Evolutionary conservation across 495 filamentous ascomycete species (phyloP), one percentile per base, ranked within the genome.

Genomic region (Podospora didyma): DNA sequence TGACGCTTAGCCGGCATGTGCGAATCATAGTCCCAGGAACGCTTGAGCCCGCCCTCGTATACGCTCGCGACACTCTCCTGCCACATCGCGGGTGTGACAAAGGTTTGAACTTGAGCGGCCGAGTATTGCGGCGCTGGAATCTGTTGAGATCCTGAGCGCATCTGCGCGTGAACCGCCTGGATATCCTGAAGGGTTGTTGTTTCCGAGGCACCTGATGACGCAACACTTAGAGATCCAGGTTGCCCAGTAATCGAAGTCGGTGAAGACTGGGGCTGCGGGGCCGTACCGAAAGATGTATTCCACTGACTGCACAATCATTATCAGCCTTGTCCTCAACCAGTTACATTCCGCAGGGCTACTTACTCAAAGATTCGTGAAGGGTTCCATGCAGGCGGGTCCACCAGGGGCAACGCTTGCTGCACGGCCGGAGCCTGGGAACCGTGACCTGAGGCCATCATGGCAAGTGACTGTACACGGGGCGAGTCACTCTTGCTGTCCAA

Each of bases 41-140:
- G 77, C 70, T 95, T 96, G 28, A 89, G 66, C 3, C 86, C 85
- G 51, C 85, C 85, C 46, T 92, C 89, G 72, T 88, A 96, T 1
- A 93, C 89, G 64, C 85, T 90, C 14, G 95, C 92, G 61, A 98
- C 92, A 45, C 86, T 90, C 63, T 96, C 89, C 70, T 96, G 92
- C 94, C 94, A 98, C 83, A 96, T 96, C 57, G 87, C 87, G 11
- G 94, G 90, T 12, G 90, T 96, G 54, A 98, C 89, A 60, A 95
- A 86, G 16, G 85, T 79, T 59, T 76, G 73, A 19, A 75, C 69
- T 7, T 78, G 81, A 16, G 82, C 74, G 12, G 78, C 70, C 31
- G 76, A 76, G 54, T 84, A 83, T 46, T 83, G 77, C 22, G 79
- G 76, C 23, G 81, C 78, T 7, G 79, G 72, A 19, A 86, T 67